These are phyloP conservation scores for Chytriomyces sp. DNA, from an alignment of 192 early-diverging fungal species.

Conservation along the genomic window DNA sequence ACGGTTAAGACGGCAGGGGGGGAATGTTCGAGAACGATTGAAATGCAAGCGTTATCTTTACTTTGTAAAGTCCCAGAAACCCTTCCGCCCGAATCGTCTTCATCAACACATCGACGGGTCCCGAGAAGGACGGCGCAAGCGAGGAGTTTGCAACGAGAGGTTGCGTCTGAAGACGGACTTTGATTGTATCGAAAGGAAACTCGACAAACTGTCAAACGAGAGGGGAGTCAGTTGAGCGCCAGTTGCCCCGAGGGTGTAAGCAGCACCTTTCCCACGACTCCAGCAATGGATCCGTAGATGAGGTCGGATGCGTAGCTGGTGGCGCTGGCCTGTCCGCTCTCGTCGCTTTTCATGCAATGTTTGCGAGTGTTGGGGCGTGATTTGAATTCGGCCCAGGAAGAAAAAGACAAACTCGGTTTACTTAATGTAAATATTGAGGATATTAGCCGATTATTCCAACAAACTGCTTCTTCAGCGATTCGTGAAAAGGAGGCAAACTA, in stretches of 20 bases:
- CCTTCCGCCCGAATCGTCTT: conserved; percentile 81
- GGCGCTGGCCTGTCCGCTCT: too few species aligned
- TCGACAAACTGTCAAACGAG: conserved; percentile 78
- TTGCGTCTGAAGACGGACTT: conserved; percentile 87
- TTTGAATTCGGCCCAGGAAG: too few species aligned
- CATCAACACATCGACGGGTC: conserved; percentile 80
- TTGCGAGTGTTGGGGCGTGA: too few species aligned
- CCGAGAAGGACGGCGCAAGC: conserved; percentile 63
- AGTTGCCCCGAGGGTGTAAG: neutral
- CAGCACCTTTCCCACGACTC: conserved; percentile 70
- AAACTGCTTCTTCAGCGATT: too few species aligned
- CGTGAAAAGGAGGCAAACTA: too few species aligned
- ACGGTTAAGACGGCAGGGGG: neutral
- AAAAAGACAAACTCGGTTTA: too few species aligned
- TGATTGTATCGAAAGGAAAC: conserved; percentile 93
- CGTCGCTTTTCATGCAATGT: too few species aligned
- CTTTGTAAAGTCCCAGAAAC: conserved; percentile 85
- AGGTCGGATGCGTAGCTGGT: neutral
- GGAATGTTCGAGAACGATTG: neutral
- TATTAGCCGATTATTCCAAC: too few species aligned
- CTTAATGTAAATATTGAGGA: too few species aligned
- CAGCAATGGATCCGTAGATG: conserved; percentile 58
- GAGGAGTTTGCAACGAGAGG: conserved; percentile 51
- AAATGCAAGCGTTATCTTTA: conserved; percentile 36
- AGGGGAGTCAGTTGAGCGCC: neutral